phyloP scores from a whole-genome alignment of 345 rosid species.

The Ailanthus altissimus region DNA sequence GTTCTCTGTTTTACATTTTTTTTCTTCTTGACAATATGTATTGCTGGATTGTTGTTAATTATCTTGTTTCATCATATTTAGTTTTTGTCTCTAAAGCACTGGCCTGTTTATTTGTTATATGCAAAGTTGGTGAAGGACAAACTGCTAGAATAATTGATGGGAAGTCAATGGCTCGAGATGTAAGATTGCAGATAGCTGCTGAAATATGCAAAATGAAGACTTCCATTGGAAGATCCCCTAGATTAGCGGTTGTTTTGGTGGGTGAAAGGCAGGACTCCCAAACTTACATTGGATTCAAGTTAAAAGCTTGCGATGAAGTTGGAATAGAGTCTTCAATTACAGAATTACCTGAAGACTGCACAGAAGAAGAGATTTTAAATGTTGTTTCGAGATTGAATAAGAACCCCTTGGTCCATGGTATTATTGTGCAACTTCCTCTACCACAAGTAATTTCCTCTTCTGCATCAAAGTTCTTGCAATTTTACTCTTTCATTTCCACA shows the following conservation, averaged over 20 bases:
- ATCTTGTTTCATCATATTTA: too few species aligned
- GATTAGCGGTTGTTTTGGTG: conserved; percentile 80
- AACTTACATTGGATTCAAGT: conserved; percentile 79
- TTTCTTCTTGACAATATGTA: too few species aligned
- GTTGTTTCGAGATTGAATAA: conserved; percentile 51
- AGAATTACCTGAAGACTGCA: conserved; percentile 58
- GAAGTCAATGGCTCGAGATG: conserved; percentile 70
- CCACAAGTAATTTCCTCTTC: too few species aligned
- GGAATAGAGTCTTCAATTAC: conserved; percentile 73
- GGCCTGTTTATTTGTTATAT: too few species aligned
- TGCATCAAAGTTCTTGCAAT: too few species aligned
- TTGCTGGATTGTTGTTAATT: too few species aligned
- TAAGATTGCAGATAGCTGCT: conserved; percentile 51
- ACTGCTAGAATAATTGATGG: conserved; percentile 67
- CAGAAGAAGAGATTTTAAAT: conserved; percentile 53
- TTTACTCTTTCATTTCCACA: conserved; percentile 51
- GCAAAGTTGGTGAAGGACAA: conserved; percentile 39
- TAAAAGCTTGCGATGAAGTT: conserved; percentile 77
- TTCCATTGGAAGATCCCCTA: conserved; percentile 65
- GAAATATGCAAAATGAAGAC: conserved; percentile 79
- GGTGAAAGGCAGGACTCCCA: conserved; percentile 83
- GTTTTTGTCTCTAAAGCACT: too few species aligned
- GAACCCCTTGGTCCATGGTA: conserved; percentile 74
- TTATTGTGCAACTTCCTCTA: conserved; percentile 94
- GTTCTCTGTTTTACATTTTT: too few species aligned